A percentile compares a stretch with the other conserved stretches of the same genome.
phyloP scores from a whole-genome alignment of 768 basidiomycete genomes.

The Lentinula detonsa region DNA sequence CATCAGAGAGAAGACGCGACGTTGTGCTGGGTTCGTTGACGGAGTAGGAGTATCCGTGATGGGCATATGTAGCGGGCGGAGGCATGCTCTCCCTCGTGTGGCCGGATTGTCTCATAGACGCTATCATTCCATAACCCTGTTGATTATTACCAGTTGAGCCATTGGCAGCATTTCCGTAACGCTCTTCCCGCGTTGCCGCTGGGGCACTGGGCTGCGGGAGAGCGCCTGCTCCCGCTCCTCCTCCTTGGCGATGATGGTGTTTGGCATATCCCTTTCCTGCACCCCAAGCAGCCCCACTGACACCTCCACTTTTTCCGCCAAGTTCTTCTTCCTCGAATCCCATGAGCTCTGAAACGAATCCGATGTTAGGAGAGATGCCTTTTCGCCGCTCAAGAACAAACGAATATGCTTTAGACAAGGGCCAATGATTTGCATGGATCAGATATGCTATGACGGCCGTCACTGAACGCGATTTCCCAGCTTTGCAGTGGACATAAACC shows the following conservation, averaged over 20 bases:
- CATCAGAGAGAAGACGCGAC: background rate
- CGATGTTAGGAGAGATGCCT: conserved; percentile 95
- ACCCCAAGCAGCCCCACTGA: conserved; percentile 24
- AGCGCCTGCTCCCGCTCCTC: conserved; percentile 18
- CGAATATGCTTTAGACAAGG: conserved; percentile 82
- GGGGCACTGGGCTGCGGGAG: conserved; percentile 5
- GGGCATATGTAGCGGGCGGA: conserved; percentile 22
- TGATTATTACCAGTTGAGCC: conserved; percentile 1
- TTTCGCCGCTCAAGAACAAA: conserved; percentile 91
- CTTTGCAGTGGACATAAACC: conserved; percentile 95
- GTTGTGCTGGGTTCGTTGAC: conserved; percentile 2
- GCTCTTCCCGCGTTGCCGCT: conserved; percentile 5
- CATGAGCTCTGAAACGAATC: conserved; percentile 97
- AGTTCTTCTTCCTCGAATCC: conserved; percentile 90
- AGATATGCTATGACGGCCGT: conserved; percentile 97
- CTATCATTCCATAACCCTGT: conserved; percentile 34
- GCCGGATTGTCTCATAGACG: conserved; percentile 47
- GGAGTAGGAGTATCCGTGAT: conserved; percentile 20
- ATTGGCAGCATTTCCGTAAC: background rate
- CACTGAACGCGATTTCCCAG: conserved; percentile 92
- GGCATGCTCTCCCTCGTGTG: conserved; percentile 76
- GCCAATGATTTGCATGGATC: conserved; percentile 97
- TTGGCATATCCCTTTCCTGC: conserved; percentile 14
- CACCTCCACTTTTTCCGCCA: conserved; percentile 69
- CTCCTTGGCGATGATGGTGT: conserved; percentile 12